Evolutionary conservation across 1,139 yeast species (phyloP), one percentile per base, ranked within the genome.

Genomic region (Yamadazyma spencermartinsiae): DNA sequence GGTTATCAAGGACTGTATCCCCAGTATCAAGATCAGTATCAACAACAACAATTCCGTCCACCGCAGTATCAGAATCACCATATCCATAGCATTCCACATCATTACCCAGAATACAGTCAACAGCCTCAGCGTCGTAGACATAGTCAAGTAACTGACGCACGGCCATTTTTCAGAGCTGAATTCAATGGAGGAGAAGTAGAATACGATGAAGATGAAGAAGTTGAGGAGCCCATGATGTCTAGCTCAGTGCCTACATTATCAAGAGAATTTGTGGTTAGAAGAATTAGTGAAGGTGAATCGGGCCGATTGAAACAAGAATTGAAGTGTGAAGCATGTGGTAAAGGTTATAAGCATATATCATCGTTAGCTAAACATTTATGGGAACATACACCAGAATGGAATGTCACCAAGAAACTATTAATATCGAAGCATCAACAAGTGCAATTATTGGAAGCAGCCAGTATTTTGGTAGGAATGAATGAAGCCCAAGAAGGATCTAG

Each of bases 361-460:
- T 83, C 92, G 15, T 70, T 86, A 44, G 74, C 95, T 74, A 49
- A 87, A 76, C 74, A 89, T 75, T 64, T 69, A 71, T 55, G 90
- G 95, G 73, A 70, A 46, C 96, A 87, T 57, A 87, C 96, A 0
- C 95, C 95, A 0, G 95, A 87, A 58, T 87, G 95, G 95, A 85
- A 82, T 54, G 83, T 83, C 53, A 87, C 95, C 2, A 83, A 86
- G 48, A 85, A 84, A 55, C 68, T 87, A 36, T 65, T 84, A 32
- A 86, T 87, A 34, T 82, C 90, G n/a, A 87, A 87, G 59, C 96
- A 87, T 59, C 96, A 87, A 59, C 95, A 87, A 58, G 96, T 87
- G 4, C 96, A 87, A 60, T 68, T 87, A 28, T 69, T 87, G 34
- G 95, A 87, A 57, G 96, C 95, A 9, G 96, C 96, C 3, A 82